Evolutionary conservation across 805 yeast species (phyloP).

Genomic region (Saturnispora silvae): DNA sequence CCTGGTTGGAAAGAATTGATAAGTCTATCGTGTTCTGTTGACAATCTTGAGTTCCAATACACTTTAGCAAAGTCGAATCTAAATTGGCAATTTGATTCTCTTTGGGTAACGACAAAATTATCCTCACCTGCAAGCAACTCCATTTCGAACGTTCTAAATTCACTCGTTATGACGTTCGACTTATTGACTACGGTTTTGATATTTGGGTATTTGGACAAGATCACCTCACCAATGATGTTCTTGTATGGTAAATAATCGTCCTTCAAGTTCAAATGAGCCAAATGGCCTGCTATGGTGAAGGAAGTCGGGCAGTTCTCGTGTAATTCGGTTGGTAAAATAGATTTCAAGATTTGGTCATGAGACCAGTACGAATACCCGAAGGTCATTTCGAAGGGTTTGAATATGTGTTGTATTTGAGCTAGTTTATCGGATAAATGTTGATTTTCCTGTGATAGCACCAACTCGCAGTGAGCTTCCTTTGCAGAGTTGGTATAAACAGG

Average conservation of each 20-base stretch:
- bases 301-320: slow-evolving; percentile 77
- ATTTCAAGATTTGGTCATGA: slow-evolving; percentile 71
- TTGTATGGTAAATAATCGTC: slow-evolving; percentile 81
- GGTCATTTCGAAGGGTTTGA: slow-evolving; percentile 42
- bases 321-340: slow-evolving; percentile 65
- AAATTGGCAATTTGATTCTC: slow-evolving; percentile 78
- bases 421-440: slow-evolving; percentile 20
- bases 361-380: slow-evolving; percentile 78
- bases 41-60: slow-evolving; percentile 93
- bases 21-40: slow-evolving; percentile 85
- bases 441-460: not conserved
- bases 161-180: slow-evolving; percentile 74
- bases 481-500: slow-evolving; percentile 37
- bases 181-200: slow-evolving; percentile 88
- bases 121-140: slow-evolving; percentile 82
- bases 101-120: slow-evolving; percentile 71
- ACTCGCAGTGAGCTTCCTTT: slow-evolving; percentile 16
- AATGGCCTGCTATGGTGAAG: slow-evolving; percentile 87
- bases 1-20: slow-evolving; percentile 48
- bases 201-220: slow-evolving; percentile 75
- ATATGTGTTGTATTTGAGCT: slow-evolving; percentile 29
- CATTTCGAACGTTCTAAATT: slow-evolving; percentile 89
- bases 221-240: slow-evolving; percentile 74
- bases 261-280: slow-evolving; percentile 83
- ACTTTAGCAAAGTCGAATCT: slow-evolving; percentile 86